These are phyloP conservation scores for Phytophthora quininea DNA, from an alignment of 352 stramenopile genomes.

Conservation along the genomic window DNA sequence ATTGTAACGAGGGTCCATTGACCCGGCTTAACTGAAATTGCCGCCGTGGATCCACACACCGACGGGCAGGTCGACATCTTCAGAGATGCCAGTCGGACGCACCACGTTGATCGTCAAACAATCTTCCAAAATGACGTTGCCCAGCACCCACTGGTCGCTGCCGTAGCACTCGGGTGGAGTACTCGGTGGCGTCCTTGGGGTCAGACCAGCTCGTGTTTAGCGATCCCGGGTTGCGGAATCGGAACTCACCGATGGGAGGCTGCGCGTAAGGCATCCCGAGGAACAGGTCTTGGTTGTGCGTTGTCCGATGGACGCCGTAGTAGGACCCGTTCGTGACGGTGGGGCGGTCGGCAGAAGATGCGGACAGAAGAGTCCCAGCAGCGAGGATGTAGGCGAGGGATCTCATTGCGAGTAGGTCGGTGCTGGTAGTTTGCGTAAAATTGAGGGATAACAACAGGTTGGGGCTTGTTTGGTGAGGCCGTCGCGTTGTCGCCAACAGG, in stretches of 20 bases:
- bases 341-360: no score
- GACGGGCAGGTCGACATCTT: conserved; percentile 17
- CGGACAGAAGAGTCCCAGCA: no score
- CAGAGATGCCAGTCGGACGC: conserved; percentile 35
- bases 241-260: conserved; percentile 16
- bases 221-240: conserved; percentile 18
- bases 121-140: conserved; percentile 54
- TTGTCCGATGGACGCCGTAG: conserved; percentile 8
- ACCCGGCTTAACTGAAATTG: conserved; percentile 24
- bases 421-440: no score
- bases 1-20: conserved; percentile 34
- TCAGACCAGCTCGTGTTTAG: conserved; percentile 23
- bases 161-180: conserved; percentile 38
- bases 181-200: conserved; percentile 30
- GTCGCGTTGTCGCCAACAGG: no score
- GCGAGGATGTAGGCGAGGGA: no score
- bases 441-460: no score
- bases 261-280: conserved; percentile 21
- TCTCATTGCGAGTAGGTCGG: no score
- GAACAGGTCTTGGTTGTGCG: conserved; percentile 23
- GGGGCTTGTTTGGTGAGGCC: no score
- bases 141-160: conserved; percentile 13
- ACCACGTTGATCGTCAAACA: conserved; percentile 88
- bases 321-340: conserved; percentile 19
- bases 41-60: conserved; percentile 33